Evolutionary conservation across 2,329 filamentous ascomycete genomes (phyloP).

Genomic region (Fusarium avenaceum): DNA sequence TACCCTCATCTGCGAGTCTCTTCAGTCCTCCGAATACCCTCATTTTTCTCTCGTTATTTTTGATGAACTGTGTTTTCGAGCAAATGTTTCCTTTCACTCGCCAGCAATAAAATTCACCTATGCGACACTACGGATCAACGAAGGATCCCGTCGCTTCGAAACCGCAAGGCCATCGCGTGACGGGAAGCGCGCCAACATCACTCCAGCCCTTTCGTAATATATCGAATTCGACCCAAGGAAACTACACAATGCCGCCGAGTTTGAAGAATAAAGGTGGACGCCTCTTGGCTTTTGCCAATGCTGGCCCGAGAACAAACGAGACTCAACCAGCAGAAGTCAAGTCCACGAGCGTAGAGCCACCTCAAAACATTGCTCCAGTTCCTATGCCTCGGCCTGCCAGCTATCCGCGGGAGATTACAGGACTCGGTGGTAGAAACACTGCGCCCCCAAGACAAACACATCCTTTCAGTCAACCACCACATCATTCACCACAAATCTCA

Average conservation of each 20-base stretch:
- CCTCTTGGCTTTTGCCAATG: slow-evolving; percentile 52
- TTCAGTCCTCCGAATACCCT: neutral
- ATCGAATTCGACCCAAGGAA: neutral
- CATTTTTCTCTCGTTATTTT: slow-evolving; percentile 3
- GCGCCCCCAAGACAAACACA: slow-evolving; percentile 48
- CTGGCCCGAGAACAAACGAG: slow-evolving; percentile 38
- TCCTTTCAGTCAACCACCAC: slow-evolving; percentile 44
- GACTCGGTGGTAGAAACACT: slow-evolving; percentile 53
- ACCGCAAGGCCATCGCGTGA: slow-evolving; percentile 16
- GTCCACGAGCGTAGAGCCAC: slow-evolving; percentile 37
- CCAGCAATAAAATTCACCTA: slow-evolving; percentile 23
- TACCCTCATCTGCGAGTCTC: neutral
- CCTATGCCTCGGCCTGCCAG: slow-evolving; percentile 50
- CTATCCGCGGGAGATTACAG: slow-evolving; percentile 54
- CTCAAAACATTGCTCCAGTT: slow-evolving; percentile 27
- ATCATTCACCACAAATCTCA: slow-evolving; percentile 41
- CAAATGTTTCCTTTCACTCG: slow-evolving; percentile 19
- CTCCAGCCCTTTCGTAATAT: slow-evolving; percentile 2
- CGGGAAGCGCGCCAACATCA: slow-evolving; percentile 12
- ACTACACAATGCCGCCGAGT: slow-evolving; percentile 48
- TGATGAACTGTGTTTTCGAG: slow-evolving; percentile 13
- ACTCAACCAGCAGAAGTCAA: slow-evolving; percentile 36
- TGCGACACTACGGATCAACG: slow-evolving; percentile 31
- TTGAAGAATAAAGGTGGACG: slow-evolving; percentile 52
- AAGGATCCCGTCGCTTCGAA: slow-evolving; percentile 29